Evolutionary conservation across 441 rosid genomes (phyloP).

Genomic region (Biscutella laevigata): DNA sequence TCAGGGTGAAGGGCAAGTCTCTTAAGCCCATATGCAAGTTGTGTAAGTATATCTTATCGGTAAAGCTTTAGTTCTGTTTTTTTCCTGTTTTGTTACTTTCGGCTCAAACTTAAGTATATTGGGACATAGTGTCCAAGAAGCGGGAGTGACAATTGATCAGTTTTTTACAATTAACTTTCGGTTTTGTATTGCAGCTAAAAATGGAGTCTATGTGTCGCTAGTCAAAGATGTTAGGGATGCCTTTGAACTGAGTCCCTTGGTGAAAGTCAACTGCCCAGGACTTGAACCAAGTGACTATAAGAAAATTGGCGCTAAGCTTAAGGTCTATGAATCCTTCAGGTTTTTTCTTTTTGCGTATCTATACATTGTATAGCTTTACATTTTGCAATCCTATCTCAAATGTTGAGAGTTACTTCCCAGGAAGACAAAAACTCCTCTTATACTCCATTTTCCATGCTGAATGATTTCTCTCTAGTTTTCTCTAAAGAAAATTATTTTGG

Average conservation of each 20-base stretch:
- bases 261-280: slow-evolving; percentile 70
- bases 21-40: slow-evolving; percentile 77
- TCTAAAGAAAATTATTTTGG: too few relatives aligned
- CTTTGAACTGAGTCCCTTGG: slow-evolving; percentile 76
- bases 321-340: slow-evolving; percentile 36
- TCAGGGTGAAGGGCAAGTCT: slow-evolving; percentile 58
- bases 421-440: background rate
- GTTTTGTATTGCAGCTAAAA: slow-evolving; percentile 52
- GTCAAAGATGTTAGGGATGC: slow-evolving; percentile 76
- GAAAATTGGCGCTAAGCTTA: slow-evolving; percentile 89
- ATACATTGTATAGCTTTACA: background rate
- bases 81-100: background rate
- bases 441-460: background rate
- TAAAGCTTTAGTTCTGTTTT: background rate
- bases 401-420: background rate
- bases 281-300: slow-evolving; percentile 80
- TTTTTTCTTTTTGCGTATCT: background rate
- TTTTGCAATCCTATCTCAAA: slow-evolving; percentile 1
- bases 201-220: slow-evolving; percentile 67
- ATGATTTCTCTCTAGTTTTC: background rate
- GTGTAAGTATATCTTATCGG: slow-evolving; percentile 32
- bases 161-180: background rate
- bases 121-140: background rate
- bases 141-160: background rate
- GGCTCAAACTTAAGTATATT: background rate